These are phyloP conservation scores for Hyaloscypha hepaticicola DNA, from an alignment of 495 filamentous ascomycete genomes.

Conservation along the genomic window DNA sequence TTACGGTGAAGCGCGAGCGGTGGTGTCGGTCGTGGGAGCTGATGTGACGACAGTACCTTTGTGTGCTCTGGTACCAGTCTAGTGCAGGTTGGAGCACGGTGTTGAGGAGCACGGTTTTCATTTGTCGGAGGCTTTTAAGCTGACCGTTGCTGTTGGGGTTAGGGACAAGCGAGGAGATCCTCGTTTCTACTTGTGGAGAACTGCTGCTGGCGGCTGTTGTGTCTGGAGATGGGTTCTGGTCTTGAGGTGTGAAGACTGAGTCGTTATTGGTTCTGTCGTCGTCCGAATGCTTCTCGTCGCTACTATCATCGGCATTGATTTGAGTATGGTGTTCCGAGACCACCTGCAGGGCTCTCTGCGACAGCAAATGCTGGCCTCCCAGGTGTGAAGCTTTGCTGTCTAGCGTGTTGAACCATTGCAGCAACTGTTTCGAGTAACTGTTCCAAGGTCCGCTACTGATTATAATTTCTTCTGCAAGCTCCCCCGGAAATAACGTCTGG, in stretches of 20 bases:
- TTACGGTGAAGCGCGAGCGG: conserved; percentile 10
- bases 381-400: conserved; percentile 10
- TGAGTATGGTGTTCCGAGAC: conserved; percentile 5
- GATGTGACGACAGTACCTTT: conserved; percentile 13
- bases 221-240: background rate
- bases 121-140: background rate
- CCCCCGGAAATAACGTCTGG: conserved; percentile 8
- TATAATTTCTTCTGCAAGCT: conserved; percentile 9
- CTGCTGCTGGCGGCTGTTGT: background rate
- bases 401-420: conserved; percentile 19
- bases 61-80: conserved; percentile 10
- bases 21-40: conserved; percentile 17
- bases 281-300: background rate
- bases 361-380: conserved; percentile 11
- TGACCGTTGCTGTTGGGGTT: background rate
- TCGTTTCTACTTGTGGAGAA: background rate
- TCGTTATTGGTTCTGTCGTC: conserved; percentile 11
- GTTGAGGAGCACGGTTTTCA: conserved; percentile 15
- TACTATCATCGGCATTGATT: background rate
- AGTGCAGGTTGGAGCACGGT: conserved; percentile 12
- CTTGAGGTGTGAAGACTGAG: background rate
- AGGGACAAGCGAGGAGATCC: background rate
- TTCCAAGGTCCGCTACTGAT: conserved; percentile 3
- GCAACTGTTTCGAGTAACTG: conserved; percentile 4
- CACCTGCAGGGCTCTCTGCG: conserved; percentile 11